Evolutionary conservation across 2,329 filamentous ascomycete genomes (phyloP).

Genomic region (Rutstroemia sydowiana): DNA sequence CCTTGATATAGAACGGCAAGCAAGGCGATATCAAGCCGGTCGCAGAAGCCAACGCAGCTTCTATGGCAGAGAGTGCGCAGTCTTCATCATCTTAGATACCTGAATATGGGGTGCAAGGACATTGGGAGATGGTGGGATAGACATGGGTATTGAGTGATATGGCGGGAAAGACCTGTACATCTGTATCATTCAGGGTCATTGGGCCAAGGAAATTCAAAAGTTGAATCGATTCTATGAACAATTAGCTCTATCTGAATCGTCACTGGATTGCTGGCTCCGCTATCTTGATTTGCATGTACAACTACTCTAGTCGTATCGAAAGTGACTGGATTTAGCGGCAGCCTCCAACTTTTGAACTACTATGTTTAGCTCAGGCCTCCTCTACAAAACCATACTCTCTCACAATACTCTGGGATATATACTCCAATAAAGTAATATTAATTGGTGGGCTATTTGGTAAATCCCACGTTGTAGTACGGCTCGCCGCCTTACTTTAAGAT

Average conservation of each 20-base stretch:
- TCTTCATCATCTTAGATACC: slow-evolving; percentile 18
- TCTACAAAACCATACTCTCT: too few species aligned
- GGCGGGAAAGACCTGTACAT: slow-evolving; percentile 22
- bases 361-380: too few species aligned
- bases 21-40: slow-evolving; percentile 78
- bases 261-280: background rate
- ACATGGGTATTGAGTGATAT: slow-evolving; percentile 3
- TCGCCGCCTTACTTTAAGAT: background rate
- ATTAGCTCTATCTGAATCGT: background rate
- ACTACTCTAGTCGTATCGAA: too few species aligned
- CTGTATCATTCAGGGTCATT: slow-evolving; percentile 22
- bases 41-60: slow-evolving; percentile 44
- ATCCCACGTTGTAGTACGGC: background rate
- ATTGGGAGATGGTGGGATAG: slow-evolving; percentile 5
- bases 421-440: too few species aligned
- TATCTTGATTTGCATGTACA: too few species aligned
- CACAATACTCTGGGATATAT: too few species aligned
- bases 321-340: too few species aligned
- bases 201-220: slow-evolving; percentile 15
- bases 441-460: background rate
- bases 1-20: slow-evolving; percentile 73
- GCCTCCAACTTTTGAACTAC: too few species aligned
- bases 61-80: slow-evolving; percentile 24
- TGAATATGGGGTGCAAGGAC: slow-evolving; percentile 1
- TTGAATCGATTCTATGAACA: background rate